Percentiles rank a stretch among this genome's conserved stretches.
Evolutionary conservation across 2,329 filamentous ascomycete genomes (phyloP).

Genomic region (Tolypocladium paradoxum): DNA sequence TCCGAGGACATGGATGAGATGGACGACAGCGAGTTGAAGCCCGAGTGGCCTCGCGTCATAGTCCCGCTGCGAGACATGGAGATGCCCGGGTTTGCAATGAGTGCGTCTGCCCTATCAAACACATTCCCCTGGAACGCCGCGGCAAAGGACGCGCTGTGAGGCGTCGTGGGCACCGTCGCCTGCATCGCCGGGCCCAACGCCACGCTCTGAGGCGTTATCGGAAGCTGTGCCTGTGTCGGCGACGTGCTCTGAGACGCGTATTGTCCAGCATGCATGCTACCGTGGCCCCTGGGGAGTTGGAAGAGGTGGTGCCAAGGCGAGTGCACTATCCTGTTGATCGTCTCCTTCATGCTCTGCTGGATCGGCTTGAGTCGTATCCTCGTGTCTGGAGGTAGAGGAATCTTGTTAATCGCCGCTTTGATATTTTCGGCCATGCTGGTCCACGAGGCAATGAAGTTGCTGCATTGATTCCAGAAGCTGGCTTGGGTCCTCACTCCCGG

Average conservation of each 20-base stretch:
- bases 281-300: slow-evolving; percentile 6
- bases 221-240: slow-evolving; percentile 26
- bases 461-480: slow-evolving; percentile 60
- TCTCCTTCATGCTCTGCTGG: slow-evolving; percentile 74
- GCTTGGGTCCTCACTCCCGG: slow-evolving; percentile 57
- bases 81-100: slow-evolving; percentile 46
- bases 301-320: slow-evolving; percentile 45
- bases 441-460: slow-evolving; percentile 62
- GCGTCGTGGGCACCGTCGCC: slow-evolving; percentile 71
- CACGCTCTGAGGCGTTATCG: slow-evolving; percentile 81
- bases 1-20: slow-evolving; percentile 31
- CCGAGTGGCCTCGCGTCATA: slow-evolving; percentile 30
- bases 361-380: slow-evolving; percentile 66
- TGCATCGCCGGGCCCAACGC: slow-evolving; percentile 84
- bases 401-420: slow-evolving; percentile 40
- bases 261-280: slow-evolving; percentile 9
- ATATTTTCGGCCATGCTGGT: slow-evolving; percentile 52
- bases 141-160: slow-evolving; percentile 46
- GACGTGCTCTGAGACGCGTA: slow-evolving; percentile 16
- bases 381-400: slow-evolving; percentile 53
- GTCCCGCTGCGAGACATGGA: slow-evolving; percentile 44
- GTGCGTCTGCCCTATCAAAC: slow-evolving; percentile 48
- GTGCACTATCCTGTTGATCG: slow-evolving; percentile 56
- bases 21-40: slow-evolving; percentile 28
- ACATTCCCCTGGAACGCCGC: slow-evolving; percentile 45